These are phyloP conservation scores for Oryza longistaminata DNA, from an alignment of 176 grass and related monocot genomes.

Conservation along the genomic window DNA sequence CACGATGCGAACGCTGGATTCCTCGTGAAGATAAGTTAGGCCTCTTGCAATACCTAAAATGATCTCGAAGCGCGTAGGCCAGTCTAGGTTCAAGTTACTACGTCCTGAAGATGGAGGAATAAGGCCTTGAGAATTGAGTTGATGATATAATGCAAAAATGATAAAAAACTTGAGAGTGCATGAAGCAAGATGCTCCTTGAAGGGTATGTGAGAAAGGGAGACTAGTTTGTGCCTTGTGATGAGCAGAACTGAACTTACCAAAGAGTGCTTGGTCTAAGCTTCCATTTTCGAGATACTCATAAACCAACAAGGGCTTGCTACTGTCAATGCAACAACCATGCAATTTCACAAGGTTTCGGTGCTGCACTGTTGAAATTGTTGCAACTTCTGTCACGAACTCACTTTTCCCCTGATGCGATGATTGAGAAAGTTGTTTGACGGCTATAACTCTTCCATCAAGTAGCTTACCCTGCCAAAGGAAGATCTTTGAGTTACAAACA, in stretches of 20 bases:
- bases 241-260: slow-evolving; percentile 26
- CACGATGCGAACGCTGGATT: too few relatives aligned
- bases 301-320: slow-evolving; percentile 53
- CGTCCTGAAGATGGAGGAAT: too few relatives aligned
- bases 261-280: slow-evolving; percentile 73
- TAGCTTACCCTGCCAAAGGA: slow-evolving; percentile 39
- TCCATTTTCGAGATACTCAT: slow-evolving; percentile 70
- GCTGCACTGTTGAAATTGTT: slow-evolving; percentile 42
- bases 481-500: too few relatives aligned
- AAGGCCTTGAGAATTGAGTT: too few relatives aligned
- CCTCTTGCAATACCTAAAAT: too few relatives aligned
- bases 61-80: too few relatives aligned
- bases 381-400: slow-evolving; percentile 62
- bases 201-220: background rate
- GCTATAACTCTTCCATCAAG: slow-evolving; percentile 51
- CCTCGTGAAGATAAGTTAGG: too few relatives aligned
- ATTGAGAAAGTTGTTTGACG: slow-evolving; percentile 52
- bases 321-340: slow-evolving; percentile 59
- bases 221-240: background rate
- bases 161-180: too few relatives aligned
- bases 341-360: slow-evolving; percentile 48
- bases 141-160: too few relatives aligned
- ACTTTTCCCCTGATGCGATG: slow-evolving; percentile 55
- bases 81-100: too few relatives aligned
- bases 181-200: background rate